These are phyloP conservation scores for Globisporangium parvum DNA, from an alignment of 352 stramenopile genomes.

Conservation along the genomic window DNA sequence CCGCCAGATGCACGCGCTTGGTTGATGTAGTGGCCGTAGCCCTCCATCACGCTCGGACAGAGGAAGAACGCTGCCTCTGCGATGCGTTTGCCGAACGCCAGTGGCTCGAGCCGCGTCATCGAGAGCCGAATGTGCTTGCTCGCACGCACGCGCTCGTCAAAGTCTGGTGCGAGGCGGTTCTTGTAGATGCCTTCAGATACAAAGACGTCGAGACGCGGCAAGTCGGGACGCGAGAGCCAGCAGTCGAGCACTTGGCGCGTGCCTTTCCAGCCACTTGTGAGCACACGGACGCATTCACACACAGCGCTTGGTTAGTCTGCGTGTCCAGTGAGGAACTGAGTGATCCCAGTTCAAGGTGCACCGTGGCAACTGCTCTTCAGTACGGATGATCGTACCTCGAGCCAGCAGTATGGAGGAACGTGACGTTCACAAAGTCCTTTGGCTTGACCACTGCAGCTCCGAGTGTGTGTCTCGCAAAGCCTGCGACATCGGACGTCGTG, in stretches of 20 bases:
- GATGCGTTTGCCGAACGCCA: conserved; percentile 33
- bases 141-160: conserved; percentile 10
- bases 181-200: conserved; percentile 28
- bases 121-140: conserved; percentile 18
- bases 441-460: conserved; percentile 14
- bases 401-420: conserved; percentile 27
- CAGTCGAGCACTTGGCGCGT: conserved; percentile 39
- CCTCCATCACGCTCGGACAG: conserved; percentile 51
- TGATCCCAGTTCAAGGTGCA: background rate
- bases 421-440: conserved; percentile 28
- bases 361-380: background rate
- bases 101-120: conserved; percentile 17
- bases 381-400: conserved; percentile 8
- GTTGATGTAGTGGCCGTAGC: conserved; percentile 73
- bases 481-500: conserved; percentile 45
- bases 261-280: conserved; percentile 37
- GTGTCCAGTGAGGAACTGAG: conserved; percentile 2
- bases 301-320: background rate
- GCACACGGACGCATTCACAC: conserved; percentile 9
- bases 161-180: conserved; percentile 16
- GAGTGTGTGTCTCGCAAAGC: conserved; percentile 19
- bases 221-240: conserved; percentile 29
- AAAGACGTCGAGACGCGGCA: conserved; percentile 39
- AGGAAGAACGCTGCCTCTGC: conserved; percentile 39
- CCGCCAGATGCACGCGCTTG: conserved; percentile 38